Conservation (phyloP, 352 stramenopile species). For the Globisporangium rhizosaccharum region DNA sequence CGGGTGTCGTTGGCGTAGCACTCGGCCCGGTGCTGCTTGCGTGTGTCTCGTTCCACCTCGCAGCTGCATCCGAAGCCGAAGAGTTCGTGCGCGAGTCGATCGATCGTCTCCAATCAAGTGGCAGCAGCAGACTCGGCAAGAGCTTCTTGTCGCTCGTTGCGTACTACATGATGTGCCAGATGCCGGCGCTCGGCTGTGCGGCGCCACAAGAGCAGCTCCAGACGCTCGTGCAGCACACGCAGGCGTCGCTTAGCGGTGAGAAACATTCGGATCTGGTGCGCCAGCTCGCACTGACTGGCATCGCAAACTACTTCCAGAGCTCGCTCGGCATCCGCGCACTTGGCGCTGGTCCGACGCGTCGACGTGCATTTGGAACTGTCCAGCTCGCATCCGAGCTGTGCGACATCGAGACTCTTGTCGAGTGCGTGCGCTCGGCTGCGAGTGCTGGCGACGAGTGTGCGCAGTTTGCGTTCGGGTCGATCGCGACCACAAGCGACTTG, state of each 20-base stretch:
- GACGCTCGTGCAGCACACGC: conserved; percentile 1
- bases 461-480: conserved; percentile 23
- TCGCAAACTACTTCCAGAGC: conserved; percentile 12
- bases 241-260: background rate
- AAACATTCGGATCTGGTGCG: background rate
- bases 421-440: conserved; percentile 14
- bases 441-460: conserved; percentile 6
- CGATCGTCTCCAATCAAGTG: conserved; percentile 11
- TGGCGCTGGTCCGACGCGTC: background rate
- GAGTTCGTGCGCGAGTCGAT: conserved; percentile 27
- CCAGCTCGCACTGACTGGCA: conserved; percentile 1
- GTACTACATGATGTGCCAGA: conserved; percentile 21
- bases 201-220: background rate
- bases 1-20: conserved; percentile 21
- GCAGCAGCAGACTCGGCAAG: background rate
- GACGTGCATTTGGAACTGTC: background rate
- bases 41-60: conserved; percentile 27
- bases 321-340: conserved; percentile 10
- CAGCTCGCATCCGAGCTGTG: conserved; percentile 6
- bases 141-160: conserved; percentile 24
- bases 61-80: conserved; percentile 20
- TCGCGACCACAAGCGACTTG: conserved; percentile 21
- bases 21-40: conserved; percentile 36
- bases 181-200: conserved; percentile 2
- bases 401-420: conserved; percentile 18